Evolutionary conservation across 768 basidiomycete species (phyloP), one percentile per base, ranked within the genome.

Genomic region (Boletus reticulatus): DNA sequence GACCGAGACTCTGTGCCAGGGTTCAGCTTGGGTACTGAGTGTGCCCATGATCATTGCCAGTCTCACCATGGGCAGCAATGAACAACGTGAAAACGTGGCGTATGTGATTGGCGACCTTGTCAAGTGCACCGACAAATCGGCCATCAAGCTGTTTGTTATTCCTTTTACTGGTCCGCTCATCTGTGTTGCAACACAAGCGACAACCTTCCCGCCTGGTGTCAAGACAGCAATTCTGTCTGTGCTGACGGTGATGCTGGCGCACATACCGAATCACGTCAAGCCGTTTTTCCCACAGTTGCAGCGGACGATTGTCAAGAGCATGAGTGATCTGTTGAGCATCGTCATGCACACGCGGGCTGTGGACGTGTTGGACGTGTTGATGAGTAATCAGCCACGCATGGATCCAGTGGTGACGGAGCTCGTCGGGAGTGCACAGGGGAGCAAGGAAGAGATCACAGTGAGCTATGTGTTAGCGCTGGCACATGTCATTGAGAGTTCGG

Each of bases 251-350:
- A 92, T 98, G 84, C 78, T 98, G 43, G 84, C 86, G 59, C 81
- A 83, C 43, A 94, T 97, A 22, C 94, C 95, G 0, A 76, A 80
- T 4, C 91, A 96, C 62, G 93, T 98, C 62, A 92, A 91, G 70
- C 96, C 96, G 4, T 98, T 98, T 86, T 98, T 98, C 82, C 97
- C 96, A 3, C 97, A 98, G 64, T 75, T 98, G 34, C 96, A 98
- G 65, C 84, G 96, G 34, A 98, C 94, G 0, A 98, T 98, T 65
- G 89, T 97, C 68, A 98, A 98, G 75, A 91, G 93, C 43, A 80
- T 89, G 3, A 83, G 88, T 53, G 95, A 98, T 68, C 72, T 87
- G 9, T 79, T 87, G 3, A 92, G 90, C 58, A 75, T 82, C 1
- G 82, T 84, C 16, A 92, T 98, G 24, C 84, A 95, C 49, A 85